Evolutionary conservation across 2,329 filamentous ascomycete genomes (phyloP), one percentile per base, ranked within the genome.

Genomic region (Pestalotiopsis sp.): DNA sequence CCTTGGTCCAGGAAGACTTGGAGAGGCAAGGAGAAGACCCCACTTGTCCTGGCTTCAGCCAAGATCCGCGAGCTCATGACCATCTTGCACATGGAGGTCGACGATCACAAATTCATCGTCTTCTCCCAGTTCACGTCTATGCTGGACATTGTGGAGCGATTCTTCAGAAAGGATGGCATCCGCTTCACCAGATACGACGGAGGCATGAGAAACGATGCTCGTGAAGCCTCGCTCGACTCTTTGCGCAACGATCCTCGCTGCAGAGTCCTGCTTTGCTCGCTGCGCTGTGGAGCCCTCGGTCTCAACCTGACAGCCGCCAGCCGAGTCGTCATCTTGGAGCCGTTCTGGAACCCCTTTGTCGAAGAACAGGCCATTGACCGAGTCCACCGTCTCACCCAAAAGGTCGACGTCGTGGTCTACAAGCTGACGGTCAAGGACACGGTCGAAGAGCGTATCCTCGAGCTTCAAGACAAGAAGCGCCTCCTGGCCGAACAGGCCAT

Each of bases 261-360:
- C 14, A 89, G 96, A 5, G 90, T 99, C 4, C 83, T 99, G 61
- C 90, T 99, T 17, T 99, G 96, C 81, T 97, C 93, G 81, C 86
- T 99, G 72, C 96, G 97, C 75, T 98, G 96, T 76, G 96, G 96
- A 72, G 95, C 93, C 64, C 82, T 99, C 60, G 96, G 96, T 2
- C 89, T 99, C 36, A 99, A 99, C 80, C 85, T 99, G 66, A 99
- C 96, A 6, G 96, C 95, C 0, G 96, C 96, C 11, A 96, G 92
- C 71, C 89, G 96, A 20, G 96, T 99, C 3, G 91, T 99, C 66
- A 97, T 99, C 74, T 86, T 99, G 58, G 96, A 99, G 80, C 96
- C 96, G 0, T 99, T 99, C 81, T 99, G 96, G 96, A 99, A 99
- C 80, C 96, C 94, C 88, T 99, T 99, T 77, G 94, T 99, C 41